Conservation (phyloP, 2,329 filamentous ascomycete species). For the Teratosphaeria epicoccoides region DNA sequence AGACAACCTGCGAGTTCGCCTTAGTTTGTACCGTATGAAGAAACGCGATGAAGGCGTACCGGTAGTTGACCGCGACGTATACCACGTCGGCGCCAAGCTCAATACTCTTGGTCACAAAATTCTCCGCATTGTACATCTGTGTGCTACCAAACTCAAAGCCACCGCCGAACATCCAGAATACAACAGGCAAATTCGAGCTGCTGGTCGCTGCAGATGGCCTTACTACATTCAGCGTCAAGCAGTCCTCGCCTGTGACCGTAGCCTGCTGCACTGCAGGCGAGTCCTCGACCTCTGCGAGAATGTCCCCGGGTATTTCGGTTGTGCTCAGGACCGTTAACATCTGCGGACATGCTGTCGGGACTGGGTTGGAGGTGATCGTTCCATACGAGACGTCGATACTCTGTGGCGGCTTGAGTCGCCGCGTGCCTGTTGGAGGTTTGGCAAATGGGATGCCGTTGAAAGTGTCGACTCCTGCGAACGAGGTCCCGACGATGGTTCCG, state of each 20-base stretch:
- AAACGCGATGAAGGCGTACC: not conserved
- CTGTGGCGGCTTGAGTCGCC: constrained; percentile 61
- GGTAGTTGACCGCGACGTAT: constrained; percentile 67
- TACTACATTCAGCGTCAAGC: constrained; percentile 29
- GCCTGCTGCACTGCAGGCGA: constrained; percentile 30
- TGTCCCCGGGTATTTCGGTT: constrained; percentile 24
- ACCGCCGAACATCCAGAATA: constrained; percentile 41
- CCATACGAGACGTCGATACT: constrained; percentile 48
- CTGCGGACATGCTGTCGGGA: constrained; percentile 58
- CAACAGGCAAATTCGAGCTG: constrained; percentile 33
- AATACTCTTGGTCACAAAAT: constrained; percentile 33
- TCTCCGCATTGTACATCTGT: constrained; percentile 32
- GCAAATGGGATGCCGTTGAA: constrained; percentile 71
- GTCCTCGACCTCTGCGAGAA: constrained; percentile 29
- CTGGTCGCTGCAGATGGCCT: constrained; percentile 29
- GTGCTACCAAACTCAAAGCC: constrained; percentile 32
- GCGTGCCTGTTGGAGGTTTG: constrained; percentile 52
- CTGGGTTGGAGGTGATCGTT: constrained; percentile 48
- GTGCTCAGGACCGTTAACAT: constrained; percentile 49
- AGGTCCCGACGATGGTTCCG: constrained; percentile 46
- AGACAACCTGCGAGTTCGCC: constrained; percentile 16
- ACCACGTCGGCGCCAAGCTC: constrained; percentile 53
- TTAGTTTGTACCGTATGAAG: not conserved
- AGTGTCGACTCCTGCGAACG: constrained; percentile 45
- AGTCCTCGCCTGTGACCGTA: constrained; percentile 32